Evolutionary conservation across 2,329 filamentous ascomycete species (phyloP), one percentile per base, ranked within the genome.

Genomic region (Venturia aucupariae): DNA sequence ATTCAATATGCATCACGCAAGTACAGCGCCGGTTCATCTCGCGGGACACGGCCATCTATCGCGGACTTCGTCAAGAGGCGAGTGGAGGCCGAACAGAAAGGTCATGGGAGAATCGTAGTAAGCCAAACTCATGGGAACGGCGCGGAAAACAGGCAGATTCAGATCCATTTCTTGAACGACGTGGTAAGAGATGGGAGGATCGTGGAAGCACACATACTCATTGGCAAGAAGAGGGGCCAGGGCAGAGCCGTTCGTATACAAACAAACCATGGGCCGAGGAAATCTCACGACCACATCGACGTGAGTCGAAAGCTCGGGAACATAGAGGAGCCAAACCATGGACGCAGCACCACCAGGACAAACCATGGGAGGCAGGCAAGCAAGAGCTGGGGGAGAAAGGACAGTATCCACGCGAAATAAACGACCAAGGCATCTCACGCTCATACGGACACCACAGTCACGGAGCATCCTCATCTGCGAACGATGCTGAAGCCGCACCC

Each of bases 171-270:
- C 46, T 22, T 3, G 10, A 1, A 4, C 46, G 10, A 5, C 15
- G 13, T 13, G 46, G 22, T 24, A 22, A 57, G 35, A 57, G 51
- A 57, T 57, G 51, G 51, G 27, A 57, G 4, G 27, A 27, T 51
- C 46, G 46, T 27, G 22, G 22, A 24, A 27, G 22, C 24, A 15
- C 22, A 15, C 46, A n/a, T 13, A 27, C 22, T 15, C 27, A 51
- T 27, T 2, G 22, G 46, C 22, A 51, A 13, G 46, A 22, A 61
- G 32, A 27, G 41, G 41, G 44, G 10, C 44, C 65, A 30, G 65
- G 61, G 27, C 65, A 67, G 17, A 41, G 30, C 7, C 46, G 64
- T 15, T 27, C 46, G 17, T 27, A 27, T 24, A 4, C 22, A n/a
- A 51, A 13, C 2, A 24, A 27, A 11, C 22, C 46, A 51, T 27